Conservation (phyloP, 2,329 filamentous ascomycete genomes). For the Aspergillus sp. region DNA sequence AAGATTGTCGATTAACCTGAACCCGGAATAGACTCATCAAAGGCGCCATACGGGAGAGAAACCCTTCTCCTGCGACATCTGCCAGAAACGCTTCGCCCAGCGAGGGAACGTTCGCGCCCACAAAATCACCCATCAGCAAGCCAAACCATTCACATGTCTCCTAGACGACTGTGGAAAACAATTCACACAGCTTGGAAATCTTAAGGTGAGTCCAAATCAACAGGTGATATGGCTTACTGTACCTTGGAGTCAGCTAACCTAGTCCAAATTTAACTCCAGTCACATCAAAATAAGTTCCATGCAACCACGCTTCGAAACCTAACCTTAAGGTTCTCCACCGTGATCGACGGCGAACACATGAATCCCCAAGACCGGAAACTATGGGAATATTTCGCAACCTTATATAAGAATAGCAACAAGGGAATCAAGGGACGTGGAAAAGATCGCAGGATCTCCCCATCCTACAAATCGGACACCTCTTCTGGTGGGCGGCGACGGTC, state of each 20-base stretch:
- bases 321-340: constrained; percentile 67
- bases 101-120: constrained; percentile 83
- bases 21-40: constrained; percentile 68
- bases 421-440: constrained; percentile 96
- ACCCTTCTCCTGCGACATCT: constrained; percentile 76
- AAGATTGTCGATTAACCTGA: neutral
- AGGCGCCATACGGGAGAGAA: constrained; percentile 84
- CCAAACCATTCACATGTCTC: constrained; percentile 77
- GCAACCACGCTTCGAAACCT: constrained; percentile 68
- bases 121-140: constrained; percentile 73
- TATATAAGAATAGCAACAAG: constrained; percentile 99
- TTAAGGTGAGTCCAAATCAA: constrained; percentile 65
- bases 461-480: constrained; percentile 22
- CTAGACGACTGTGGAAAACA: constrained; percentile 82
- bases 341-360: constrained; percentile 63
- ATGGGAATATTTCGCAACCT: constrained; percentile 76
- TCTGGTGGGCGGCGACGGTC: constrained; percentile 17
- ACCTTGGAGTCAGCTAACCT: neutral
- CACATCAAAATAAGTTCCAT: constrained; percentile 94
- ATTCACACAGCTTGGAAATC: constrained; percentile 86
- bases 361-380: constrained; percentile 70
- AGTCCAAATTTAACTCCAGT: constrained; percentile 48
- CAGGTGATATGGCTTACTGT: neutral
- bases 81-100: constrained; percentile 80
- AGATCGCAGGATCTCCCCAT: constrained; percentile 55